Conservation (phyloP, 129 eudicot species). For the Tagetes patula region DNA sequence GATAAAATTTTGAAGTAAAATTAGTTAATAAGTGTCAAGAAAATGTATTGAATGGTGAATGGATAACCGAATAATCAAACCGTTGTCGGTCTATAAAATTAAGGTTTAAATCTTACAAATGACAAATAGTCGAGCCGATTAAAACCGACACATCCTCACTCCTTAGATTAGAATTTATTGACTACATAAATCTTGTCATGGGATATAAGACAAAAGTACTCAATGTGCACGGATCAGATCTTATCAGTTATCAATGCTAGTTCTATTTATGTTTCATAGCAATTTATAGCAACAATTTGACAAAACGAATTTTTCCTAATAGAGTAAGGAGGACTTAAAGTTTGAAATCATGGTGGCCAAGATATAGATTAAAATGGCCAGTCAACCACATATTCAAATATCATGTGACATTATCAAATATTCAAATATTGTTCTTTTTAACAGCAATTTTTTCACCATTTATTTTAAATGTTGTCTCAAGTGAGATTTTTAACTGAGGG, state of each 20-base stretch:
- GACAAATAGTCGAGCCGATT: no score
- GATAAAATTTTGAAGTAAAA: constrained; percentile 12
- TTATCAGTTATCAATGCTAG: constrained; percentile 11
- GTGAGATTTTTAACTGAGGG: no score
- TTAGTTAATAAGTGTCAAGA: background rate
- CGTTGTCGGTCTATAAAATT: background rate
- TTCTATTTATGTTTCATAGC: background rate
- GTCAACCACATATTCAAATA: background rate
- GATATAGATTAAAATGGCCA: background rate
- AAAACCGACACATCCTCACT: background rate
- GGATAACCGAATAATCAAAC: background rate
- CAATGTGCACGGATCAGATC: constrained; percentile 14
- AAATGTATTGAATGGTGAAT: no score
- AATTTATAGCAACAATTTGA: background rate
- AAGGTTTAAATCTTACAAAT: no score
- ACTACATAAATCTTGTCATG: constrained; percentile 4
- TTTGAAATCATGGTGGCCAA: background rate
- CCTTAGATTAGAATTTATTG: background rate
- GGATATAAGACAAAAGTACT: background rate
- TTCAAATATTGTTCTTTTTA: no score
- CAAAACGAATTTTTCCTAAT: background rate
- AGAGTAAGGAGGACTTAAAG: background rate
- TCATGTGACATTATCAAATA: no score
- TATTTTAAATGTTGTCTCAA: no score
- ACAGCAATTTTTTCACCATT: no score